phyloP scores from a whole-genome alignment of 2,329 filamentous ascomycete species.

The Taxawa tesnikishii region DNA sequence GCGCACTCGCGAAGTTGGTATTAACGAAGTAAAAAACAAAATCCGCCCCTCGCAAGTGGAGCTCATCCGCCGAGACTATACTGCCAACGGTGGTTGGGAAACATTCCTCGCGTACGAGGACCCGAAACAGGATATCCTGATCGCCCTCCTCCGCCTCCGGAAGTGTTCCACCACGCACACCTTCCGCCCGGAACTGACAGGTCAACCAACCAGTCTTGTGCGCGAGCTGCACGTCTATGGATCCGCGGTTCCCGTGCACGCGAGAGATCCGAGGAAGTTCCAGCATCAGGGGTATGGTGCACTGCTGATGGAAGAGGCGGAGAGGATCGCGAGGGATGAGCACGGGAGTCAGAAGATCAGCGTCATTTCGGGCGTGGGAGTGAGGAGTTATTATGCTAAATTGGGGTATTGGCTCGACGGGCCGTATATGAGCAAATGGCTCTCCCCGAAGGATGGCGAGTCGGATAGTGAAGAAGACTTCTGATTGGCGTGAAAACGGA shows the following conservation, averaged over 20 bases:
- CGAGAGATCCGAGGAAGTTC: conserved; percentile 88
- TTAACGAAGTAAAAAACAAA: conserved; percentile 99
- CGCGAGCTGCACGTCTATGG: conserved; percentile 95
- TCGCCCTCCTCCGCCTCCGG: conserved; percentile 74
- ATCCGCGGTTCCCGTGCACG: conserved; percentile 92
- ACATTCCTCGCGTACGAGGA: conserved; percentile 98
- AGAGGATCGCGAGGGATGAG: conserved; percentile 86
- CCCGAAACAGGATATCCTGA: conserved; percentile 94
- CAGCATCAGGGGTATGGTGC: conserved; percentile 98
- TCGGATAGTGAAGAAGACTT: conserved; percentile 13
- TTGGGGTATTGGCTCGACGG: conserved; percentile 91
- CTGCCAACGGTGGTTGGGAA: conserved; percentile 94
- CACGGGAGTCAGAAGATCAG: conserved; percentile 90
- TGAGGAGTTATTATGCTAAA: conserved; percentile 87
- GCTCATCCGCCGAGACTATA: conserved; percentile 84
- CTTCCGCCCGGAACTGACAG: conserved; percentile 73
- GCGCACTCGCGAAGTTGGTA: conserved; percentile 87
- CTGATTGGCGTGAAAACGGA: conserved; percentile 1
- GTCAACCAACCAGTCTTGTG: conserved; percentile 82
- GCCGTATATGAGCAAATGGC: conserved; percentile 48
- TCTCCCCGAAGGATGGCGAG: conserved; percentile 11
- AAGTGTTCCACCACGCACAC: conserved; percentile 90
- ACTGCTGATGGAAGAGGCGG: conserved; percentile 92
- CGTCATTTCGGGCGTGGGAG: conserved; percentile 95
- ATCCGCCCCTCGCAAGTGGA: conserved; percentile 94